These are phyloP conservation scores for Brassica cretica DNA, from an alignment of 345 rosid genomes.

Conservation along the genomic window DNA sequence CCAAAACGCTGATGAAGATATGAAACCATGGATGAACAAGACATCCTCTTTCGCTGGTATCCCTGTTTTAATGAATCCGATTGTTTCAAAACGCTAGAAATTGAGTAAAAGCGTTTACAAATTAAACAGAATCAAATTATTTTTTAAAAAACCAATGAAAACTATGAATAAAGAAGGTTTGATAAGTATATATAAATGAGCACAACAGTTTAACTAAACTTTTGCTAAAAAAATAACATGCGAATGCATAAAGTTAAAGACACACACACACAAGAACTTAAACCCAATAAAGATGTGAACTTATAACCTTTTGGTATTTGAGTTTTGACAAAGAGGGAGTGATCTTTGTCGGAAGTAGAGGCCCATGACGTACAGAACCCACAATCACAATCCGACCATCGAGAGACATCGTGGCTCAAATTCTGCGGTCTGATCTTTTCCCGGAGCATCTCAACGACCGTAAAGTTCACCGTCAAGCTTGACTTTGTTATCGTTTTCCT, in stretches of 20 bases:
- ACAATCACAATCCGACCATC: slow-evolving; percentile 98
- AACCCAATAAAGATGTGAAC: slow-evolving; percentile 8
- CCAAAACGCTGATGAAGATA: slow-evolving; percentile 96
- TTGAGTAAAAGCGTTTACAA: not conserved
- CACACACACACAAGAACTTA: not conserved
- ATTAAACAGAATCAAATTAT: not conserved
- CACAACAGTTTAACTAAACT: not conserved
- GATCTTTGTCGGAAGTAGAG: slow-evolving; percentile 44
- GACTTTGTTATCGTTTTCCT: slow-evolving; percentile 30
- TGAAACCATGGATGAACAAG: slow-evolving; percentile 95
- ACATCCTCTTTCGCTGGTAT: slow-evolving; percentile 63
- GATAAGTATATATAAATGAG: not conserved
- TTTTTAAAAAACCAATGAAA: not conserved
- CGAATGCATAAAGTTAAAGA: not conserved
- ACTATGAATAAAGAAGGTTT: not conserved
- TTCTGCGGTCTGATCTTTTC: slow-evolving; percentile 38
- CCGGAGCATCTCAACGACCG: slow-evolving; percentile 61
- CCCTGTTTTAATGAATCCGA: slow-evolving; percentile 16
- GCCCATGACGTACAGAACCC: slow-evolving; percentile 72
- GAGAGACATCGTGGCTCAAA: slow-evolving; percentile 39
- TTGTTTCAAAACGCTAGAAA: not conserved
- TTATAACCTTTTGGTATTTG: slow-evolving; percentile 56
- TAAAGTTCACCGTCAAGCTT: slow-evolving; percentile 51
- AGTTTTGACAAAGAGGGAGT: slow-evolving; percentile 69
- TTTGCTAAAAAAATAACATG: not conserved